Evolutionary conservation across 2,329 filamentous ascomycete genomes (phyloP).

Genomic region (Colletotrichum chrysophilum): DNA sequence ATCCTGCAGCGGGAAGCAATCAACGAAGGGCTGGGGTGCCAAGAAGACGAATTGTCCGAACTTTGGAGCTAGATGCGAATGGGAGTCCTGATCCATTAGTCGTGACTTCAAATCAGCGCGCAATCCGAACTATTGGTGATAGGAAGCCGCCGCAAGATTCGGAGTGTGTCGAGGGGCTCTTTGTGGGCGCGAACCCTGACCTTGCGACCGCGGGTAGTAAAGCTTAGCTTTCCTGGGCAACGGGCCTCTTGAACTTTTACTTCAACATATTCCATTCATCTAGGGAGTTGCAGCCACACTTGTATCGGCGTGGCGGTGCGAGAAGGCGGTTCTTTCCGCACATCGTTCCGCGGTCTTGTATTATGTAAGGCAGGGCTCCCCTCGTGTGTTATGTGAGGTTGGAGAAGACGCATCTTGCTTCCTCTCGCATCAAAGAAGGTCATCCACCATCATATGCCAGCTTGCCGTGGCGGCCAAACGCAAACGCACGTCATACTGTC

Average conservation of each 20-base stretch:
- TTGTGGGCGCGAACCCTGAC: background rate
- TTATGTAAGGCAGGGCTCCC: background rate
- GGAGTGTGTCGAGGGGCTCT: background rate
- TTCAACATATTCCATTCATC: background rate
- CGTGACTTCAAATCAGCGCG: background rate
- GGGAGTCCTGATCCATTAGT: background rate
- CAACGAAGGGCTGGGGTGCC: background rate
- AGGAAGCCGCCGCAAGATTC: background rate
- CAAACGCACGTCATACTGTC: background rate
- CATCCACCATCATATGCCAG: background rate
- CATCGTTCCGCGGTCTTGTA: background rate
- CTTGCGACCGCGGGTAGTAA: background rate
- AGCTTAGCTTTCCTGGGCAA: conserved; percentile 2
- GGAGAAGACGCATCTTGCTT: background rate
- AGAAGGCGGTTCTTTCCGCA: background rate
- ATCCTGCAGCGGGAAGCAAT: background rate
- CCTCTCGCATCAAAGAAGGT: background rate
- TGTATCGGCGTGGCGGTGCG: background rate
- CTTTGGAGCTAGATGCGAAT: background rate
- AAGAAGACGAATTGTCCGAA: background rate
- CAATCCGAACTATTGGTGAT: background rate
- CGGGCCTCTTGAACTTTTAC: background rate
- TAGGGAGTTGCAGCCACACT: background rate
- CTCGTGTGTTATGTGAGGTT: background rate
- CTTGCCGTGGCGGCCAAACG: background rate